phyloP scores from a whole-genome alignment of 164 flowering plant species.

The Cinnamomum chago region DNA sequence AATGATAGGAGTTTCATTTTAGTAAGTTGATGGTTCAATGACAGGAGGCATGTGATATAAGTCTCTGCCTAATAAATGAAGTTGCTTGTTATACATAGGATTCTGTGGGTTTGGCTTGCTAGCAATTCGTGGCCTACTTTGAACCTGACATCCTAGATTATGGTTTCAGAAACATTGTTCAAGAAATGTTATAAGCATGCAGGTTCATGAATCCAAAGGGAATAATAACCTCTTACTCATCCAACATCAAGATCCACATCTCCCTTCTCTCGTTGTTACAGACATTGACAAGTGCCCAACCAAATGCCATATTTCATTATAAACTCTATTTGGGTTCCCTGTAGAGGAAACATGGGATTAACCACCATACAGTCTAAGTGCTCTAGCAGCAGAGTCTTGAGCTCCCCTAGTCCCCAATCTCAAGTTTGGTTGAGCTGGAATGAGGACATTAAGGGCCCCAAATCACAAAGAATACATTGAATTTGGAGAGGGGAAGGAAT shows the following conservation, averaged over 20 bases:
- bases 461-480: slow-evolving; percentile 2
- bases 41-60: too few relatives aligned
- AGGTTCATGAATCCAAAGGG: slow-evolving; percentile 4
- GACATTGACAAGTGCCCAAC: background rate
- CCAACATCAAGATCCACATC: slow-evolving; percentile 5
- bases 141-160: background rate
- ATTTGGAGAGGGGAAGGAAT: slow-evolving; percentile 38
- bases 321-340: background rate
- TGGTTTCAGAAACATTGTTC: background rate
- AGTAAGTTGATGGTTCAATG: too few relatives aligned
- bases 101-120: background rate
- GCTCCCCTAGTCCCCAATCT: background rate
- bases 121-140: background rate
- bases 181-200: background rate
- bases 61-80: too few relatives aligned
- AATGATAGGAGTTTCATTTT: too few relatives aligned
- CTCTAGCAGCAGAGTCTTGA: background rate
- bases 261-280: background rate
- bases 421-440: background rate
- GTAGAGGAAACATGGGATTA: background rate
- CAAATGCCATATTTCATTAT: background rate
- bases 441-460: background rate
- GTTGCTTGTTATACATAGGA: too few relatives aligned
- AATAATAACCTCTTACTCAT: background rate
- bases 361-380: background rate